Conservation (phyloP, 2,329 filamentous ascomycete species). For the Trichoderma asperellum region DNA sequence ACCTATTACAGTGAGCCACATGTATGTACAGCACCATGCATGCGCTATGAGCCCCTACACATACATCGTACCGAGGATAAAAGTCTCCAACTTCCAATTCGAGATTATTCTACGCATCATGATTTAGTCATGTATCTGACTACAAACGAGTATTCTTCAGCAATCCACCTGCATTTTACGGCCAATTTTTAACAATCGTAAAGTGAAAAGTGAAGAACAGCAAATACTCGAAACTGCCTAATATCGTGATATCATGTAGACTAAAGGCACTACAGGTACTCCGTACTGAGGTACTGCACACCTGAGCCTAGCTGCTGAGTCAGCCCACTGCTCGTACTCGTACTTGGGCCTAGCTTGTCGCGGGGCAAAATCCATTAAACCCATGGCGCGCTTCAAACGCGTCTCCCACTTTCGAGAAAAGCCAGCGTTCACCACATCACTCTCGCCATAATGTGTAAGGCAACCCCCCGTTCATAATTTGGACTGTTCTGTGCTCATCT, state of each 20-base stretch:
- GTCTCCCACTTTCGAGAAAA: slow-evolving; percentile 34
- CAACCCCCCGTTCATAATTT: background rate
- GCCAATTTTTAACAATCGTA: background rate
- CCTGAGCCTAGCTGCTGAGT: slow-evolving; percentile 13
- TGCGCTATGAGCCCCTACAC: background rate
- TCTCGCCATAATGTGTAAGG: slow-evolving; percentile 43
- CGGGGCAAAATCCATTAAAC: slow-evolving; percentile 41
- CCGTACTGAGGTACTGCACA: background rate
- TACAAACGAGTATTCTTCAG: too few relatives aligned
- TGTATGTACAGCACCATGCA: slow-evolving; percentile 4
- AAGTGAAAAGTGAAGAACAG: background rate
- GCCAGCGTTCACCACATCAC: slow-evolving; percentile 26
- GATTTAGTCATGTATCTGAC: background rate
- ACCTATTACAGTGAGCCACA: background rate
- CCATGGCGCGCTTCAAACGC: slow-evolving; percentile 40
- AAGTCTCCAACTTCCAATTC: background rate
- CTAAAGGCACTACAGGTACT: too few relatives aligned
- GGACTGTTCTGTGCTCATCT: slow-evolving; percentile 8
- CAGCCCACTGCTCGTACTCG: background rate
- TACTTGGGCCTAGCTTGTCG: slow-evolving; percentile 25
- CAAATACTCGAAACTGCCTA: background rate
- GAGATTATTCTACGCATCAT: background rate
- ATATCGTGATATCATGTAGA: background rate
- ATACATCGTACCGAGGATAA: background rate
- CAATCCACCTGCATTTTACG: background rate